Base-by-base conservation (phyloP, 2,329 filamentous ascomycete genomes). In the Arachnomyces sp. region DNA sequence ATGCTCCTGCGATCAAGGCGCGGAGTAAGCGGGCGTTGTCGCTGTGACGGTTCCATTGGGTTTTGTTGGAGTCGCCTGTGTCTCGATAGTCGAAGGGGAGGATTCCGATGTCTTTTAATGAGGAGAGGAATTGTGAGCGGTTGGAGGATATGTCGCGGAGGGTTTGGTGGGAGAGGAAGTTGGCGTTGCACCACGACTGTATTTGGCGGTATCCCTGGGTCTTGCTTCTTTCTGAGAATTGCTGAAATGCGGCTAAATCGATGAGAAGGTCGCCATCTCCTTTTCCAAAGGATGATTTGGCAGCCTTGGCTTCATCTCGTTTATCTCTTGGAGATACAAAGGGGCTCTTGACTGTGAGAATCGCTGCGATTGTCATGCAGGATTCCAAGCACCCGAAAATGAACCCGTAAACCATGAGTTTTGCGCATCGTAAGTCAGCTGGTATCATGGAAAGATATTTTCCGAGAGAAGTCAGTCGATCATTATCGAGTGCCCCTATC, bases 371-470 rank as follows among this genome's bases (percentile, higher is more conserved):
- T 2, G 84, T 88, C 40, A 96, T 74, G 50, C 84, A 88, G 38
- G 90, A 80, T 53, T 95, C 87, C 5, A 96, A 74, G 55, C 90
- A 96, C 28, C 86, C 86, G 55, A 98, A 96, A 43, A 93, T 88
- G 12, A 87, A 84, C 4, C 92, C 92, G 56, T 93, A 95, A 3
- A 98, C 86, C 74, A 98, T 87, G 28, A 98, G 74, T 63, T 98
- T 98, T 34, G 86, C 87, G 59, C 88, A 93, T 18, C 90, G 80
- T 35, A 98, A 73, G 56, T 98, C 92, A 1, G 90, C 86, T 2
- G 92, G 92, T 37, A 98, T 88, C 78, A 93, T 86, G 13, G 89
- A 84, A n/a, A 98, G 72, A 65, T 96, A 92, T 39, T 84, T 81
- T 30, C 92, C 92, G 34, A 98, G 79, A 3, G 89, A 88, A 0